Evolutionary conservation across 768 basidiomycete species (phyloP).

Genomic region (Tremella fuciformis): DNA sequence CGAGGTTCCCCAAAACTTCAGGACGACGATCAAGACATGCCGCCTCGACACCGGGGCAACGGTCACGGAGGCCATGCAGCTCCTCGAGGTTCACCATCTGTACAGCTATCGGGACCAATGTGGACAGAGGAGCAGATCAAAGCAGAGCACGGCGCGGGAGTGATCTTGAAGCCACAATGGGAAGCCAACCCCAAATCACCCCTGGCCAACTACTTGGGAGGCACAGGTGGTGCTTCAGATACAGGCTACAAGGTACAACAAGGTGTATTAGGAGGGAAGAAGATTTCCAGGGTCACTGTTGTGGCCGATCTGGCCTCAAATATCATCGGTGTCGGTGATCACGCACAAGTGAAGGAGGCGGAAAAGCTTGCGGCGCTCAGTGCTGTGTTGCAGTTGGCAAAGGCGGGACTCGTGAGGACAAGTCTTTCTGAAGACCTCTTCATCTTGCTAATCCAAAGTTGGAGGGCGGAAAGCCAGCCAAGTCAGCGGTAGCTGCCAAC

Average conservation of each 20-base stretch:
- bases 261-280: constrained; percentile 45
- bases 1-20: neutral
- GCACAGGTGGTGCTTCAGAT: constrained; percentile 30
- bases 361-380: constrained; percentile 73
- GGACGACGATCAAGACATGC: constrained; percentile 19
- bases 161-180: constrained; percentile 45
- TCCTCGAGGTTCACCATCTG: neutral
- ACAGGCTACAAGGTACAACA: constrained; percentile 46
- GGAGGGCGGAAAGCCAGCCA: constrained; percentile 17
- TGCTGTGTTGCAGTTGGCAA: constrained; percentile 68
- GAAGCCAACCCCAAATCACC: constrained; percentile 60
- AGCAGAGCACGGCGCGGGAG: constrained; percentile 16
- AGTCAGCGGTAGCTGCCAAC: constrained; percentile 5
- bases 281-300: constrained; percentile 55
- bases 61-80: neutral
- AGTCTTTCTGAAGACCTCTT: neutral
- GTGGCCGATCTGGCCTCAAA: constrained; percentile 33
- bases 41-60: constrained; percentile 4
- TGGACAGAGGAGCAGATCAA: constrained; percentile 30
- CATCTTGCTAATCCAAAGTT: neutral
- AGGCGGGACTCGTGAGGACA: constrained; percentile 62
- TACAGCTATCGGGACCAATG: constrained; percentile 18
- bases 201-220: constrained; percentile 55
- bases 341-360: constrained; percentile 61
- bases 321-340: constrained; percentile 66